Evolutionary conservation across 352 stramenopile genomes (phyloP), one percentile per base, ranked within the genome.

Genomic region (Pythium vanterpoolii): DNA sequence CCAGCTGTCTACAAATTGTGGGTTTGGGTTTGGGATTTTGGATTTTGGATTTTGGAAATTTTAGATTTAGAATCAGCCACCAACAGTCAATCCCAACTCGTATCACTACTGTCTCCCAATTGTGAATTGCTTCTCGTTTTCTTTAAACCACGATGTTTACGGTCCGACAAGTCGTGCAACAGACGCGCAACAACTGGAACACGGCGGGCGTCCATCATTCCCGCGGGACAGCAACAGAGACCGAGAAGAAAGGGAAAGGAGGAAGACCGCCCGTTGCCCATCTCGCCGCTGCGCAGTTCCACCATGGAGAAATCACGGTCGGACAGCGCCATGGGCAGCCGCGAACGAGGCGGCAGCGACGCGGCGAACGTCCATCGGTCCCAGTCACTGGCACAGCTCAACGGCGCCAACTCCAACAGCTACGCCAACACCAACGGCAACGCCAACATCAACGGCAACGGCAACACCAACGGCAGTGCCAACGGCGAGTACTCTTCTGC

Each of bases 221-320:
- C 30, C 1, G 34, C 13, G 14, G 18, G 34, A 43, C 47, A 18
- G 52, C 27, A 50, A 50, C 26, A 19, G 9, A 23, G 19, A 23
- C 27, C 9, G 21, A 42, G 31, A 19, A 21, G 5, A 44, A 59
- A 39, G 16, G 52, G 52, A 24, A 26, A 50, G 40, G 26, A 40
- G 9, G 4, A n/a, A n/a, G n/a, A n/a, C n/a, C 16, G 16, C 18
- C 26, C 31, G 13, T 44, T 1, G 40, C 40, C 24, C 40, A 46
- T 46, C 40, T n/a, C 40, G 18, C n/a, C 1, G n/a, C n/a, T 42
- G n/a, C 39, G 18, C 30, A 5, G 13, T 19, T 28, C n/a, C 18
- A 13, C 46, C 13, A 59, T 60, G 52, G 52, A 60, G 38, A 60
- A 51, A 28, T 49, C 39, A 40, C 40, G 34, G 26, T 60, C 52